phyloP scores from a whole-genome alignment of 139 green algal species.

The Coelastrella sp. region DNA sequence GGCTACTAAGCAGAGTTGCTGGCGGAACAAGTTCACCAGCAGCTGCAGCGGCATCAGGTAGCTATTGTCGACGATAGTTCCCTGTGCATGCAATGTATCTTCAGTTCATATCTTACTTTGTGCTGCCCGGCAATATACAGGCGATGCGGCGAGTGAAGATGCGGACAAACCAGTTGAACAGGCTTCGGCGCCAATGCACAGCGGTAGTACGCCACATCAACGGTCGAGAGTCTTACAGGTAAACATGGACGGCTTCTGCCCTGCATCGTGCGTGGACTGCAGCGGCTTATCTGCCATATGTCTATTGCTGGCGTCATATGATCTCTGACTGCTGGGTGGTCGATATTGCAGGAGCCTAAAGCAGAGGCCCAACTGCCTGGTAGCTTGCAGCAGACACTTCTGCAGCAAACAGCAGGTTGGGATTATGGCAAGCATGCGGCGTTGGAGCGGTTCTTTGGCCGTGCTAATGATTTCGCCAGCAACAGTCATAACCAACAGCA shows the following conservation, averaged over 20 bases:
- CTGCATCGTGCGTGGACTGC: no score
- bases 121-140: no score
- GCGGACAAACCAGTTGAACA: conserved; percentile 6
- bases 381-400: neutral
- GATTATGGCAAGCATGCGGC: conserved; percentile 35
- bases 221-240: neutral
- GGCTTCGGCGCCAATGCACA: conserved; percentile 1
- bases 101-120: no score
- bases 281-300: neutral
- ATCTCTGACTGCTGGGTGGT: neutral
- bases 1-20: neutral
- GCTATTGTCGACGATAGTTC: no score
- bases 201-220: neutral
- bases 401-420: conserved; percentile 11
- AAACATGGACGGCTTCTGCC: neutral
- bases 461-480: neutral
- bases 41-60: conserved; percentile 1
- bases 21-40: neutral
- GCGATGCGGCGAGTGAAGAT: conserved; percentile 24
- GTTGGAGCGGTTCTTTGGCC: conserved; percentile 35
- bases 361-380: neutral
- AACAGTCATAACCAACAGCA: neutral
- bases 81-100: no score
- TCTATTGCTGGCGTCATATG: neutral
- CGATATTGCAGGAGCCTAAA: neutral